Evolutionary conservation across 2,329 filamentous ascomycete species (phyloP), one percentile per base, ranked within the genome.

Genomic region (Metarhizium humberi): DNA sequence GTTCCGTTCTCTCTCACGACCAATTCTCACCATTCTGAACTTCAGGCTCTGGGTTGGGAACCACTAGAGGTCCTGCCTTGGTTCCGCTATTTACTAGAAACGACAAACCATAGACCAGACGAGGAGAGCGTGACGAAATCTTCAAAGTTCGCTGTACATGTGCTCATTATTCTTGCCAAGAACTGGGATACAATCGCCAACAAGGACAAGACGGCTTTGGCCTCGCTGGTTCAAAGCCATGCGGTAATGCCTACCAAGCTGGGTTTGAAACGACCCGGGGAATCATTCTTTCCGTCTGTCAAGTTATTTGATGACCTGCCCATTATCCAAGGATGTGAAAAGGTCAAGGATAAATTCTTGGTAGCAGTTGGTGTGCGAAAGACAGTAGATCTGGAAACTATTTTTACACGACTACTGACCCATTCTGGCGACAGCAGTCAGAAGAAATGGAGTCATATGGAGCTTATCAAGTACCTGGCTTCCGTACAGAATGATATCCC

Each of bases 291-390:
- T 65, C 84, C 89, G 2, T 87, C 84, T n/a, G 94, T 99, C 42
- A 94, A 90, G 67, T 76, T 99, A 0, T 99, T 99, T 65, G 91
- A 96, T 58, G 94, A 99, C 67, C 76, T 99, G 16, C 92, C 94
- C 0, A 85, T 87, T 13, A 84, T 97, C 2, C 82, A 86, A 60
- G 84, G 82, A 13, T 84, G 92, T 47, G 84, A 86, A 45, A 82
- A 85, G 36, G 81, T 96, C 13, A 97, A 96, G 67, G 92, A 97
- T 49, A 96, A 95, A 67, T 89, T 99, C 58, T 72, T 99, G 47
- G 74, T 80, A 3, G 82, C 88, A 2, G 76, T 99, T 36, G 92
- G 94, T 3, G 92, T 99, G 30, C 56, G 94, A 57, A 97, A 97
- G 73, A 99, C 94, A 0, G 86, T 99, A 20, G 94, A 99, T 62